phyloP scores from a whole-genome alignment of 2,329 filamentous ascomycete species.

The Neonectria faginata region DNA sequence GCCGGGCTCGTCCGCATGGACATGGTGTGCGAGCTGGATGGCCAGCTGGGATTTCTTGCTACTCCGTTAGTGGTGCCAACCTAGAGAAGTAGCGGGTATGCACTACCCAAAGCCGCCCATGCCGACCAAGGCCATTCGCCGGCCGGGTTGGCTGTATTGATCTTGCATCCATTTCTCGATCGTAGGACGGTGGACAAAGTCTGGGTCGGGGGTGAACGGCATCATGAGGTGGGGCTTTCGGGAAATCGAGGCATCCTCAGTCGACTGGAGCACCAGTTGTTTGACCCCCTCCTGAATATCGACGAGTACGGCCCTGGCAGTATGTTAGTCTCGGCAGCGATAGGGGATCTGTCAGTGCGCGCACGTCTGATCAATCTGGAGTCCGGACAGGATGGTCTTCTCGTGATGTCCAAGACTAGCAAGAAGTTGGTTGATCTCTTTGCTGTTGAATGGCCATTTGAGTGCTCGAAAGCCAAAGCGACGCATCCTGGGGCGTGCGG shows the following conservation, averaged over 20 bases:
- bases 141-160: not conserved
- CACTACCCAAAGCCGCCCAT: too few species aligned
- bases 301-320: not conserved
- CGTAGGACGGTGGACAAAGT: slow-evolving; percentile 3
- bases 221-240: slow-evolving; percentile 10
- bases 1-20: not conserved
- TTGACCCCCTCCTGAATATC: not conserved
- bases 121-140: too few species aligned
- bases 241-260: not conserved
- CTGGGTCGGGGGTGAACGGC: slow-evolving; percentile 1
- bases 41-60: slow-evolving; percentile 18
- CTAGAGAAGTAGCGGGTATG: too few species aligned
- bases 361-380: slow-evolving; percentile 22
- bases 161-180: slow-evolving; percentile 1
- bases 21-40: slow-evolving; percentile 8
- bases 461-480: slow-evolving; percentile 10
- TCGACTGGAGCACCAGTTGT: not conserved
- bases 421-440: slow-evolving; percentile 1
- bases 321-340: not conserved
- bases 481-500: slow-evolving; percentile 1
- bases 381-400: not conserved
- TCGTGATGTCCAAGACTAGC: not conserved
- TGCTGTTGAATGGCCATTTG: slow-evolving; percentile 18
- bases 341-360: not conserved
- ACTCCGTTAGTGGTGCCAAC: too few species aligned